These are phyloP conservation scores for Plasmodium vivax DNA, from an alignment of 169 alveolate species.

Conservation along the genomic window DNA sequence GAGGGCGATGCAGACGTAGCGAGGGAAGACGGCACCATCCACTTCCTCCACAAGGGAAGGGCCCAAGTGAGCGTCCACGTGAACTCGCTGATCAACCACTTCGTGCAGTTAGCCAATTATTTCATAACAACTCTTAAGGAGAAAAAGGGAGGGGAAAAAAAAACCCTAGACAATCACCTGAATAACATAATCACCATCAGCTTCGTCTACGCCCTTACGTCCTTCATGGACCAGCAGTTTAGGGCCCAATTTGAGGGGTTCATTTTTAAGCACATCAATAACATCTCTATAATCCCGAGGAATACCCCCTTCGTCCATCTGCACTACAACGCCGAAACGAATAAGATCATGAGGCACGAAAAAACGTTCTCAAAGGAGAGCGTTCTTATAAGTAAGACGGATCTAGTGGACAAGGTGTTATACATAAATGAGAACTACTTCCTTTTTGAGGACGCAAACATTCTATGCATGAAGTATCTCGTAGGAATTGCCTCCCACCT, in stretches of 20 bases:
- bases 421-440: conserved; percentile 2
- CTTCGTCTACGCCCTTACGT: conserved; percentile 31
- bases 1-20: not conserved
- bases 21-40: not conserved
- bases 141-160: conserved; percentile 39
- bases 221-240: conserved; percentile 26
- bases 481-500: not conserved
- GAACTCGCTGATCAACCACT: conserved; percentile 12
- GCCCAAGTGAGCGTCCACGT: conserved; percentile 3
- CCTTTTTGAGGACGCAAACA: conserved; percentile 12
- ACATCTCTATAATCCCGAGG: conserved; percentile 44
- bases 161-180: conserved; percentile 24
- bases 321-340: conserved; percentile 33
- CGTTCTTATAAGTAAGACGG: not conserved
- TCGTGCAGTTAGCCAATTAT: conserved; percentile 11
- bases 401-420: conserved; percentile 7
- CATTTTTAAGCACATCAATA: conserved; percentile 55
- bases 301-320: conserved; percentile 32
- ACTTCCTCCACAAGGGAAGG: not conserved
- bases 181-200: conserved; percentile 31
- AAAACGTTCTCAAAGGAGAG: conserved; percentile 20
- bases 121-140: conserved; percentile 23
- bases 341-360: conserved; percentile 34
- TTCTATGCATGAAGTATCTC: conserved; percentile 20
- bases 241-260: conserved; percentile 29